A percentile compares a stretch with the other conserved stretches of the same genome.
These are phyloP conservation scores for Posidonia australis DNA, from an alignment of 106 monocot species.

Conservation along the genomic window DNA sequence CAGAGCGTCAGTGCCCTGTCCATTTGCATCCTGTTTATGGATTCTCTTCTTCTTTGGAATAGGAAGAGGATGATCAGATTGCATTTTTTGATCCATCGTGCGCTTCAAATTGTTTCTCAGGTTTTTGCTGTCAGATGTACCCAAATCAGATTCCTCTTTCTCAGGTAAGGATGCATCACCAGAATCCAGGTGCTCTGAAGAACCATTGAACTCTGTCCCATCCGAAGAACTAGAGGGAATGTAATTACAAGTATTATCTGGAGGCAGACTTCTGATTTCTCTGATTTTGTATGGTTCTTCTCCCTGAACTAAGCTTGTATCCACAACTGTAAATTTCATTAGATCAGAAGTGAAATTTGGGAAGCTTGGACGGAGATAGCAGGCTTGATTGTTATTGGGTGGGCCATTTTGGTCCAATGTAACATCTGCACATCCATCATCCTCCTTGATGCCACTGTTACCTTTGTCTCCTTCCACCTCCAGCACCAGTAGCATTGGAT, in stretches of 20 bases:
- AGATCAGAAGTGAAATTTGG: conserved; percentile 5
- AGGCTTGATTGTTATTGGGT: neutral
- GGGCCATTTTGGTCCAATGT: neutral
- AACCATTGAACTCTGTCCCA: neutral
- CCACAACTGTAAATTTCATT: conserved; percentile 28
- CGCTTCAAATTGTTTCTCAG: neutral
- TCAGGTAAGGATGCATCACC: neutral
- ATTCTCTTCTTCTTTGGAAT: conserved; percentile 10
- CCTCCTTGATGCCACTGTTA: conserved; percentile 12
- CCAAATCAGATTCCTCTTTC: conserved; percentile 2
- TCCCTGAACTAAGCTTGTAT: conserved; percentile 21
- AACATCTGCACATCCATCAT: conserved; percentile 6
- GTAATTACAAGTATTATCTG: neutral
- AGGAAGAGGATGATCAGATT: neutral
- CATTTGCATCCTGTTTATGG: conserved; percentile 5
- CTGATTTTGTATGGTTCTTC: conserved; percentile 9
- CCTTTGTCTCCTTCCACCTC: conserved; percentile 32
- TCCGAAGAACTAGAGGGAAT: conserved; percentile 9
- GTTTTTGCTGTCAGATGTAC: neutral
- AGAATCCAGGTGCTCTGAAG: conserved; percentile 6
- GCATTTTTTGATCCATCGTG: neutral
- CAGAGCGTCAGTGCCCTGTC: neutral
- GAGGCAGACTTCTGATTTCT: conserved; percentile 18
- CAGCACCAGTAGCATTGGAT: conserved; percentile 62
- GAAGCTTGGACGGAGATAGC: conserved; percentile 9